Conservation (phyloP, 2,329 filamentous ascomycete species). For the Ophiocordyceps camponoti-floridani region DNA sequence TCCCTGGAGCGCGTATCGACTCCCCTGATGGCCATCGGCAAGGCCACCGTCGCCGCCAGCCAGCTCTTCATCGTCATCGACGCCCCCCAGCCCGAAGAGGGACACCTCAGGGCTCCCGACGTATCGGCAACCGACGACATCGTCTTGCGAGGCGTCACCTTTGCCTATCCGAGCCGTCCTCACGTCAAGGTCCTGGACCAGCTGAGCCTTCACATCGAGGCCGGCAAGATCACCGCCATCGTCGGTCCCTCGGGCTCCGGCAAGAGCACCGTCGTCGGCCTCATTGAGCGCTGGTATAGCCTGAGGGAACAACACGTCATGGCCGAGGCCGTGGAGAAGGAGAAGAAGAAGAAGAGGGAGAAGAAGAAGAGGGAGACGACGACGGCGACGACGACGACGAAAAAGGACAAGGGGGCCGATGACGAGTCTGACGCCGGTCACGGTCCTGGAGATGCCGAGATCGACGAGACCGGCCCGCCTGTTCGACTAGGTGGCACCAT, state of each 20-base stretch:
- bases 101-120: slow-evolving; percentile 17
- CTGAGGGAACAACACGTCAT: slow-evolving; percentile 34
- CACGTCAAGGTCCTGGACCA: slow-evolving; percentile 45
- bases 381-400: not conserved
- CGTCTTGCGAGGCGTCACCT: slow-evolving; percentile 43
- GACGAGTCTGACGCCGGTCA: slow-evolving; percentile 10
- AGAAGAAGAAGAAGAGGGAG: slow-evolving; percentile 8
- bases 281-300: slow-evolving; percentile 57
- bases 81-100: slow-evolving; percentile 20
- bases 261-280: slow-evolving; percentile 80
- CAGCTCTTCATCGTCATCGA: slow-evolving; percentile 39
- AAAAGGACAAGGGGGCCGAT: not conserved
- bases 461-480: slow-evolving; percentile 20
- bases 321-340: slow-evolving; percentile 28
- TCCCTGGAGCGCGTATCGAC: slow-evolving; percentile 38
- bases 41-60: slow-evolving; percentile 37
- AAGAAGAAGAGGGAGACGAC: no score
- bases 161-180: slow-evolving; percentile 52
- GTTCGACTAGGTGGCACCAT: slow-evolving; percentile 29
- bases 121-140: slow-evolving; percentile 20
- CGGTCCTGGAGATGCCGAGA: slow-evolving; percentile 10
- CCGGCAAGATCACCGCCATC: slow-evolving; percentile 62
- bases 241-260: slow-evolving; percentile 90
- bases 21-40: slow-evolving; percentile 38
- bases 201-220: slow-evolving; percentile 37